A percentile compares a stretch with the other conserved stretches of the same genome.
phyloP scores from a whole-genome alignment of 306 rosid genomes.

The Biancaea sappan region DNA sequence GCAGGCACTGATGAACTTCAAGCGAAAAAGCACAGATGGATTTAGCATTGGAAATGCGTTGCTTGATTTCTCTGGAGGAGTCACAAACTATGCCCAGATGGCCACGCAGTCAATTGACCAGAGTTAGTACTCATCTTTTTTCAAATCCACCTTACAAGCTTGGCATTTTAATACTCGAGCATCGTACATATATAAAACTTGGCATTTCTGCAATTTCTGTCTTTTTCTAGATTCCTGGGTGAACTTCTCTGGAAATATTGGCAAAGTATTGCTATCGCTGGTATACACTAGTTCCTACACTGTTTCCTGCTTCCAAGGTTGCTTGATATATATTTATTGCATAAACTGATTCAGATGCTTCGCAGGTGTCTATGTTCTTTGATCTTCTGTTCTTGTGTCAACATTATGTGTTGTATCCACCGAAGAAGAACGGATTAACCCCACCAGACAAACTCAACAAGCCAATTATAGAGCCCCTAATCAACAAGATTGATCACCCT shows the following conservation, averaged over 20 bases:
- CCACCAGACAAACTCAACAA: too few relatives aligned
- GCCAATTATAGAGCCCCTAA: too few relatives aligned
- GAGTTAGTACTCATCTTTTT: slow-evolving; percentile 46
- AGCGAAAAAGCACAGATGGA: slow-evolving; percentile 69
- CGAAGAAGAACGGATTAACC: not conserved
- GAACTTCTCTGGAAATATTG: slow-evolving; percentile 85
- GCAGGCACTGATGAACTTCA: slow-evolving; percentile 69
- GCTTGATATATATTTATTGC: too few relatives aligned
- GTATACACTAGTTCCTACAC: slow-evolving; percentile 39
- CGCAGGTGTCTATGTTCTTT: slow-evolving; percentile 78
- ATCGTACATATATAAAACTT: not conserved
- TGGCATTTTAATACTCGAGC: not conserved
- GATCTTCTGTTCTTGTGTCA: slow-evolving; percentile 76
- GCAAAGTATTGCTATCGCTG: slow-evolving; percentile 77
- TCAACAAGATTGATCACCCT: too few relatives aligned
- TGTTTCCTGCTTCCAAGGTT: too few relatives aligned
- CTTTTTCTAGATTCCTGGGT: too few relatives aligned
- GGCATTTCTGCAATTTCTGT: not conserved
- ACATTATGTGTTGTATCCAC: slow-evolving; percentile 69
- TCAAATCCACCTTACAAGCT: too few relatives aligned
- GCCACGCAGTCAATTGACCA: slow-evolving; percentile 74
- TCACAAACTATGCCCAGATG: slow-evolving; percentile 64
- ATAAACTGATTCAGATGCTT: slow-evolving; percentile 3
- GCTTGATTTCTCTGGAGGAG: slow-evolving; percentile 69
- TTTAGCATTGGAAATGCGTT: slow-evolving; percentile 71